Evolutionary conservation across 73 alveolate species (phyloP).

Genomic region (Paramecium biaurelia): DNA sequence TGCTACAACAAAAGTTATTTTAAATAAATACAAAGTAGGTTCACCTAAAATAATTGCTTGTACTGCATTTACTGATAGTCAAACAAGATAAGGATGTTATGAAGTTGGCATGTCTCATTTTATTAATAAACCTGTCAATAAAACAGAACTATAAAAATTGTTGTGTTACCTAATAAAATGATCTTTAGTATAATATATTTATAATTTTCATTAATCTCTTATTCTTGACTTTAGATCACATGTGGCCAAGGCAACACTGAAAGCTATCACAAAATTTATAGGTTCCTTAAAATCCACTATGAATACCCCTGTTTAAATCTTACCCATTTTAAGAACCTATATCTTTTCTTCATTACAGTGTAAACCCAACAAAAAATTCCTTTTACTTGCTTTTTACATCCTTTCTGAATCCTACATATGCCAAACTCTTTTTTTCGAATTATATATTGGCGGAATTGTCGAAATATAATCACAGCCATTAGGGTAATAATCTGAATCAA

Average conservation of each 20-base stretch:
- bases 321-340: not conserved
- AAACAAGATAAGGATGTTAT: conserved; percentile 7
- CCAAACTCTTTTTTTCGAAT: not conserved
- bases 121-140: conserved; percentile 28
- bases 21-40: not conserved
- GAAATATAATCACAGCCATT: not conserved
- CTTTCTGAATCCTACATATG: not conserved
- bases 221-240: not conserved
- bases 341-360: not conserved
- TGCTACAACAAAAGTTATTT: conserved; percentile 26
- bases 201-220: not conserved
- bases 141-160: not conserved
- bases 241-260: not conserved
- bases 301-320: not conserved
- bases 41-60: conserved; percentile 19
- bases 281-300: conserved; percentile 3
- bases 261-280: not conserved
- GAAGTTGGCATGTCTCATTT: conserved; percentile 15
- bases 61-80: conserved; percentile 49
- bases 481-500: not conserved
- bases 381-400: not conserved
- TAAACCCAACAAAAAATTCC: not conserved
- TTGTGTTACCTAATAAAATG: not conserved
- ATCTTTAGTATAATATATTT: not conserved
- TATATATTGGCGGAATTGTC: not conserved